These are phyloP conservation scores for Pleoardoris graminearum DNA, from an alignment of 2,329 filamentous ascomycete genomes.

Conservation along the genomic window DNA sequence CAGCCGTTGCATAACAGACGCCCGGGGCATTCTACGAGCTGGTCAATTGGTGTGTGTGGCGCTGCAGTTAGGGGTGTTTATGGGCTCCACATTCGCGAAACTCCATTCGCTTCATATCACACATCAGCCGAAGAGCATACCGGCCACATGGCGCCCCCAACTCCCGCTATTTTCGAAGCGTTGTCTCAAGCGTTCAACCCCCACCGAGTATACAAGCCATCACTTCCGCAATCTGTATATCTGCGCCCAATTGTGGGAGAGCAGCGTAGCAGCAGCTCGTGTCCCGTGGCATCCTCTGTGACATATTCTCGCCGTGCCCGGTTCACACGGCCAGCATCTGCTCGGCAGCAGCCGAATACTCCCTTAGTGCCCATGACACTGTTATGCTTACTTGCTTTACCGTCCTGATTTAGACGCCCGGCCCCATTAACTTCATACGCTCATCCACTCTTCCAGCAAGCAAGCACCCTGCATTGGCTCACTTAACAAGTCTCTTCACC, in stretches of 20 bases:
- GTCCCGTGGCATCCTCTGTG: conserved; percentile 34
- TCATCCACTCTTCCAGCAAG: conserved; percentile 20
- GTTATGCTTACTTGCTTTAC: conserved; percentile 33
- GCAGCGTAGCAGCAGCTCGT: conserved; percentile 42
- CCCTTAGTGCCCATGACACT: conserved; percentile 35
- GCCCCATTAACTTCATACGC: conserved; percentile 28
- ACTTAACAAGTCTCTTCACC: conserved; percentile 33
- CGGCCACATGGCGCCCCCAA: conserved; percentile 14
- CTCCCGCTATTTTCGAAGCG: background rate
- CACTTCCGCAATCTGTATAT: conserved; percentile 21
- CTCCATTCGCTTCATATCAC: conserved; percentile 21
- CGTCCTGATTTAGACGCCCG: conserved; percentile 17
- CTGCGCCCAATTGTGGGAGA: conserved; percentile 26
- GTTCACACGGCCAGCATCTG: conserved; percentile 26
- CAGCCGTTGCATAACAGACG: too few species aligned
- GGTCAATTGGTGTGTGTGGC: too few species aligned
- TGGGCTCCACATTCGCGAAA: too few species aligned
- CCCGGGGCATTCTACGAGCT: too few species aligned
- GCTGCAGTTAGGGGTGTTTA: too few species aligned
- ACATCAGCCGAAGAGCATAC: conserved; percentile 21
- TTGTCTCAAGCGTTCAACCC: conserved; percentile 9
- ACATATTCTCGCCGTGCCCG: conserved; percentile 35
- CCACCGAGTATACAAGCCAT: conserved; percentile 11
- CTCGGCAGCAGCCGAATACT: conserved; percentile 33
- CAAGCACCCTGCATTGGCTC: conserved; percentile 30